Percentiles rank a stretch among this genome's conserved stretches.
phyloP scores from a whole-genome alignment of 441 rosid genomes.

The Pelargonium citronellum region DNA sequence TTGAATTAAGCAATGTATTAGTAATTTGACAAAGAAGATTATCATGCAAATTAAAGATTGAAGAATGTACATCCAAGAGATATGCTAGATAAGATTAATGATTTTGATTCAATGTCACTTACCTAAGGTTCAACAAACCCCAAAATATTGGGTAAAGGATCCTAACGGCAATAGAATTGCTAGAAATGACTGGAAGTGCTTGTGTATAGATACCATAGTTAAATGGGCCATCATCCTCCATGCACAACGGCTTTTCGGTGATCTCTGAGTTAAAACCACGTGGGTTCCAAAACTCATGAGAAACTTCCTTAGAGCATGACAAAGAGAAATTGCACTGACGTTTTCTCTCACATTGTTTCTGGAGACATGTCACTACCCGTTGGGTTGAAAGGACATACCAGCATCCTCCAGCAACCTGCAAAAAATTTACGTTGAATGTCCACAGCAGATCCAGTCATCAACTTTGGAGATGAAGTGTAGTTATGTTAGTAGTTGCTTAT shows the following conservation, averaged over 20 bases:
- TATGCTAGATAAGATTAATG: too few relatives aligned
- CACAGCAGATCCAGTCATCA: too few relatives aligned
- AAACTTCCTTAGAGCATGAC: conserved; percentile 43
- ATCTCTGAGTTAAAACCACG: conserved; percentile 34
- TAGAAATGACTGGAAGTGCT: conserved; percentile 58
- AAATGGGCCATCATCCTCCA: conserved; percentile 48
- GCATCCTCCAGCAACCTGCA: conserved; percentile 68
- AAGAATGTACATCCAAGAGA: neutral
- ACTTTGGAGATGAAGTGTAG: too few relatives aligned
- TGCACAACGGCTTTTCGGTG: conserved; percentile 41
- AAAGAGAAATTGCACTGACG: conserved; percentile 33
- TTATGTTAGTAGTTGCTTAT: too few relatives aligned
- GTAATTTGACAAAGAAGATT: too few relatives aligned
- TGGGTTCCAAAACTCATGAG: conserved; percentile 33
- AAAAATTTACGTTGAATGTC: too few relatives aligned
- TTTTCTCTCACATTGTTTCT: conserved; percentile 38
- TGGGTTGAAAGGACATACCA: conserved; percentile 77
- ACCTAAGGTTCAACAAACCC: conserved; percentile 70
- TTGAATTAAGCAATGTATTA: too few relatives aligned
- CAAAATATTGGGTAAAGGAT: conserved; percentile 72
- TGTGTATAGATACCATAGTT: conserved; percentile 49
- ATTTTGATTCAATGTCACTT: neutral
- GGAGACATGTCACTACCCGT: conserved; percentile 56
- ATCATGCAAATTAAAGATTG: neutral
- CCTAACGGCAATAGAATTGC: conserved; percentile 51